These are phyloP conservation scores for Calocybe indica DNA, from an alignment of 768 basidiomycete species.

Conservation along the genomic window DNA sequence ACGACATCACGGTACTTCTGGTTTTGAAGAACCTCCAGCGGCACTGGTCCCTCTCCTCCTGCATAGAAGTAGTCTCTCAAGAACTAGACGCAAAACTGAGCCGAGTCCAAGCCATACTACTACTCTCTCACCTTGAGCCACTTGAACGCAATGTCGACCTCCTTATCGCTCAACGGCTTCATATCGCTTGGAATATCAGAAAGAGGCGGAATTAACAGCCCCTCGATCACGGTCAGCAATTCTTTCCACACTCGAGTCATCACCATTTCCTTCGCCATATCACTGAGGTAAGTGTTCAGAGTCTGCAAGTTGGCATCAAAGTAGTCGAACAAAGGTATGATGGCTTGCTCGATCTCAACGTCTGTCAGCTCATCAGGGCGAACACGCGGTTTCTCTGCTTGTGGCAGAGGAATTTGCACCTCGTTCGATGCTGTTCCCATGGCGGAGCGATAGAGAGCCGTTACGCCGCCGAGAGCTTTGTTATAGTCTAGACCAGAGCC, in stretches of 20 bases:
- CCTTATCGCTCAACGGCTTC: constrained; percentile 90
- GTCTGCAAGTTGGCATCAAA: constrained; percentile 91
- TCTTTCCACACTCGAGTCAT: constrained; percentile 97
- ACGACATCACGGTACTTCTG: constrained; percentile 91
- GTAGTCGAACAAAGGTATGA: constrained; percentile 90
- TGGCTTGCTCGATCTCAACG: constrained; percentile 90
- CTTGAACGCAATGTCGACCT: constrained; percentile 98
- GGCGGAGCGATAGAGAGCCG: constrained; percentile 77
- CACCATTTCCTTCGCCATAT: constrained; percentile 83
- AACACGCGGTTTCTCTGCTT: constrained; percentile 69
- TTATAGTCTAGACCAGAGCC: constrained; percentile 72
- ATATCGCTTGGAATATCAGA: constrained; percentile 83
- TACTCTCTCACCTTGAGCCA: constrained; percentile 74
- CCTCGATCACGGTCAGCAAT: constrained; percentile 79
- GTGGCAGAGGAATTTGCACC: constrained; percentile 72
- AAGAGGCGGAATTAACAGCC: constrained; percentile 84
- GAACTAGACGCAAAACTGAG: constrained; percentile 48
- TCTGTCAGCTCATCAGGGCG: constrained; percentile 83
- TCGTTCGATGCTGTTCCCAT: constrained; percentile 61
- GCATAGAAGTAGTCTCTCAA: constrained; percentile 93
- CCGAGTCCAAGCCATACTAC: neutral
- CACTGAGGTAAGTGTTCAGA: constrained; percentile 82
- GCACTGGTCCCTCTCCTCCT: constrained; percentile 86
- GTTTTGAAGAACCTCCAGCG: constrained; percentile 83
- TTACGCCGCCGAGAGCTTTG: constrained; percentile 79